Base-by-base conservation (phyloP, 2,329 filamentous ascomycete genomes). In the Leptographium procerum region DNA sequence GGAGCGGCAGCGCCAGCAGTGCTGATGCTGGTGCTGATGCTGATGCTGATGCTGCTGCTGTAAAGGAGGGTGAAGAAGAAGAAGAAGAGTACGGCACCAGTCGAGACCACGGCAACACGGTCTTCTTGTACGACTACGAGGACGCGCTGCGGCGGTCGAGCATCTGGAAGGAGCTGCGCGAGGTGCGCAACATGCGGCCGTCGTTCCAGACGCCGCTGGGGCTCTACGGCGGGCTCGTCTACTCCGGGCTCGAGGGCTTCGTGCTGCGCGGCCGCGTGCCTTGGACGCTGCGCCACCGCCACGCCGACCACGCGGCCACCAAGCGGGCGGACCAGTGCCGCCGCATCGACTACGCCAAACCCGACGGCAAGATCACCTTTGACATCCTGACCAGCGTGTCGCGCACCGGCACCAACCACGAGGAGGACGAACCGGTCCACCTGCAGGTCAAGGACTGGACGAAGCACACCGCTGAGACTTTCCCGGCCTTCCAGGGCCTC, bases 401-500 rank as follows among this genome's bases (percentile, higher is more conserved):
- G 64, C 85, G 94, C 59, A 97, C 94, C 6, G 94, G 94, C 45
- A 99, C 94, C 34, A 97, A 97, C 74, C 94, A 99, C 73, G 94
- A 97, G 73, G 94, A 99, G 74, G 94, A 99, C 71, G 91, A 99
- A 74, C 94, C 94, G 0, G 91, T 96, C 55, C 94, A 99, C 72
- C 76, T 99, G 66, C 90, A 96, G 72, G 92, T 99, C 64, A 83
- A 88, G 72, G 91, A 99, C 73, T 96, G 91, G 91, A 91, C 96
- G 66, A 85, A 85, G 68, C 94, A 99, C 74, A 87, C 90, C 2
- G 78, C 85, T 62, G 83, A 85, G 70, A 86, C 90, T 56, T 99
- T 86, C 76, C 94, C 94, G 26, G 80, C 82, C 62, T 99, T 88
- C 74, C 87, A 96, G 77, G 94, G 94, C 11, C 70, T 99, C 5